phyloP scores from a whole-genome alignment of 1,284 basidiomycete genomes.

The Apiotrichum montevideense region DNA sequence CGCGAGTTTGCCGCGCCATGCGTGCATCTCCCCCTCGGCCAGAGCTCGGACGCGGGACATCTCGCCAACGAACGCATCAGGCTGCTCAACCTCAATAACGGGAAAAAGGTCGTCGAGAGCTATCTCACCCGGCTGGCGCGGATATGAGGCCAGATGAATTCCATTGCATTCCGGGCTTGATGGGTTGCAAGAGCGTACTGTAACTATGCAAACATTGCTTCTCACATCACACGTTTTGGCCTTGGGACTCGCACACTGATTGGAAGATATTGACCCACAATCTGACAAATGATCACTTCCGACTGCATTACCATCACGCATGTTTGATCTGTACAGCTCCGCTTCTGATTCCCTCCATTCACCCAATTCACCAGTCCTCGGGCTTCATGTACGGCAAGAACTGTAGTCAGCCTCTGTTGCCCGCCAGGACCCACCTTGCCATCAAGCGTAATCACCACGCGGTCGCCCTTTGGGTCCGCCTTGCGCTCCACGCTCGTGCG shows the following conservation, averaged over 20 bases:
- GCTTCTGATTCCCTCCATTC: too few species aligned
- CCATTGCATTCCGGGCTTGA: too few species aligned
- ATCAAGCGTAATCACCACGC: conserved; percentile 76
- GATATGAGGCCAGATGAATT: conserved; percentile 3
- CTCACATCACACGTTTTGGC: too few species aligned
- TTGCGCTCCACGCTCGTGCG: conserved; percentile 66
- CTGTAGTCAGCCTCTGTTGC: neutral
- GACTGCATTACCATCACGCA: too few species aligned
- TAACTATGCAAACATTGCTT: too few species aligned
- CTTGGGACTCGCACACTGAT: too few species aligned
- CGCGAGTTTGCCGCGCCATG: conserved; percentile 63
- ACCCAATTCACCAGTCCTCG: neutral
- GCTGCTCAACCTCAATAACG: conserved; percentile 46
- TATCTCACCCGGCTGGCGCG: conserved; percentile 33
- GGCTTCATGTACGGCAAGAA: neutral
- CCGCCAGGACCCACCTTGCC: conserved; percentile 49
- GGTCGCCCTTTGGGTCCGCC: conserved; percentile 71
- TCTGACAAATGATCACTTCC: too few species aligned
- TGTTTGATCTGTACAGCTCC: too few species aligned
- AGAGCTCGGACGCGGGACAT: conserved; percentile 44
- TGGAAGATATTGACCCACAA: too few species aligned
- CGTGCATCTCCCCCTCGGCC: conserved; percentile 45
- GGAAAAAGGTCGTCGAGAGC: conserved; percentile 43
- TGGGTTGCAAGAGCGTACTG: too few species aligned
- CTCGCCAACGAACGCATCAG: conserved; percentile 49